These are phyloP conservation scores for Tricholoma sp. DNA, from an alignment of 768 basidiomycete species.

Conservation along the genomic window DNA sequence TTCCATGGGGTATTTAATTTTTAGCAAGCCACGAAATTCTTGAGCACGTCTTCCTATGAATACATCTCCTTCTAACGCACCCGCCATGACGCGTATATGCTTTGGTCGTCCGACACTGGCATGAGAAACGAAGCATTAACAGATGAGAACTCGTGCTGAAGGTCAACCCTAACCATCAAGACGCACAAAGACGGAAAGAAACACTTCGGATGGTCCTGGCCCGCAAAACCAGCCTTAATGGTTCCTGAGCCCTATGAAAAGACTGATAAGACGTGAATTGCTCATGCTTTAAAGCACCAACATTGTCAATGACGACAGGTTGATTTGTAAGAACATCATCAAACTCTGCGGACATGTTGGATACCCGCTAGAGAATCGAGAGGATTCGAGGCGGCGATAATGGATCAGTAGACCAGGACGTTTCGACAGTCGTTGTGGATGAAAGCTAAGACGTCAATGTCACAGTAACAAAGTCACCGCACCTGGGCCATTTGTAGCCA, in stretches of 20 bases:
- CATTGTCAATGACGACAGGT: constrained; percentile 98
- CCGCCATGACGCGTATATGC: constrained; percentile 96
- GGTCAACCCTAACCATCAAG: constrained; percentile 30
- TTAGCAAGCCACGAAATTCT: constrained; percentile 90
- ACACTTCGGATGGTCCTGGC: constrained; percentile 98
- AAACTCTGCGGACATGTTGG: constrained; percentile 75
- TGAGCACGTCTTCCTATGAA: constrained; percentile 96
- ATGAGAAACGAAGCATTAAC: constrained; percentile 18
- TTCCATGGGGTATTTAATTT: constrained; percentile 99
- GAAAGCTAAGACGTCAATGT: neutral
- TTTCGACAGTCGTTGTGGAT: constrained; percentile 3
- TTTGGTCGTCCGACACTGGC: constrained; percentile 92
- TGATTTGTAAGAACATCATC: constrained; percentile 97
- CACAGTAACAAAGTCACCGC: neutral
- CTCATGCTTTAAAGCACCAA: constrained; percentile 26
- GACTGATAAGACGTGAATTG: constrained; percentile 14
- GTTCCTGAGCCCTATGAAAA: constrained; percentile 84
- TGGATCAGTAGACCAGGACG: constrained; percentile 10
- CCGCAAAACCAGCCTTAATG: constrained; percentile 98
- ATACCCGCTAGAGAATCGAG: constrained; percentile 3
- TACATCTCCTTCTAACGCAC: constrained; percentile 91
- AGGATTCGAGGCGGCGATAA: constrained; percentile 5
- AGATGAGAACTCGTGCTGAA: constrained; percentile 19
- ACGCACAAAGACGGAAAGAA: constrained; percentile 99
- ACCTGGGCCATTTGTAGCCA: neutral